These are phyloP conservation scores for Phytophthora pinifolia DNA, from an alignment of 352 stramenopile genomes.

Conservation along the genomic window DNA sequence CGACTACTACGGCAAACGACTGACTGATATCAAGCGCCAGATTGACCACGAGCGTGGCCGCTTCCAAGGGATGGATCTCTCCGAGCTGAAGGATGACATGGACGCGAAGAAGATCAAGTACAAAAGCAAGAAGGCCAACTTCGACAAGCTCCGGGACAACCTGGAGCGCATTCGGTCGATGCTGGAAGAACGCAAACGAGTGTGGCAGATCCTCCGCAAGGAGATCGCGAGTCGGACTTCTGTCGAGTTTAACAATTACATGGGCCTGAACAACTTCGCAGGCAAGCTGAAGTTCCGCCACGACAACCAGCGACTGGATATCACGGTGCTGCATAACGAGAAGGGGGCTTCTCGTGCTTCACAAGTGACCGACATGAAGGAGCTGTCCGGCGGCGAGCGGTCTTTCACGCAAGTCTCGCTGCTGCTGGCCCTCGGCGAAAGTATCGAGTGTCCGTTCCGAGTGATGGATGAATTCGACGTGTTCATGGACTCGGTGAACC, in stretches of 20 bases:
- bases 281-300: constrained; percentile 84
- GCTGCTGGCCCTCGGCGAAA: constrained; percentile 93
- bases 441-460: constrained; percentile 93
- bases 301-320: constrained; percentile 72
- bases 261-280: constrained; percentile 84
- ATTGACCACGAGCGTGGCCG: constrained; percentile 73
- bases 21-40: constrained; percentile 78
- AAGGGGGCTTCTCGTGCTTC: constrained; percentile 61
- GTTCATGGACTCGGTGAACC: constrained; percentile 98
- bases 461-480: constrained; percentile 99
- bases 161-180: constrained; percentile 65
- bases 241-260: constrained; percentile 85
- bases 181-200: constrained; percentile 70
- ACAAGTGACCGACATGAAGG: constrained; percentile 95
- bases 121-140: constrained; percentile 60
- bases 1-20: constrained; percentile 78
- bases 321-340: constrained; percentile 82
- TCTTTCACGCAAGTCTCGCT: constrained; percentile 97
- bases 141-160: constrained; percentile 64
- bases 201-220: constrained; percentile 79
- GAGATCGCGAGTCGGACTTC: constrained; percentile 79
- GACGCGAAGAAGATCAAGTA: constrained; percentile 78
- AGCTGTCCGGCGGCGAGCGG: constrained; percentile 96
- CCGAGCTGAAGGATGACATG: constrained; percentile 71
- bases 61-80: constrained; percentile 84